Evolutionary conservation across 306 rosid species (phyloP).

Genomic region (Corylus avellana): DNA sequence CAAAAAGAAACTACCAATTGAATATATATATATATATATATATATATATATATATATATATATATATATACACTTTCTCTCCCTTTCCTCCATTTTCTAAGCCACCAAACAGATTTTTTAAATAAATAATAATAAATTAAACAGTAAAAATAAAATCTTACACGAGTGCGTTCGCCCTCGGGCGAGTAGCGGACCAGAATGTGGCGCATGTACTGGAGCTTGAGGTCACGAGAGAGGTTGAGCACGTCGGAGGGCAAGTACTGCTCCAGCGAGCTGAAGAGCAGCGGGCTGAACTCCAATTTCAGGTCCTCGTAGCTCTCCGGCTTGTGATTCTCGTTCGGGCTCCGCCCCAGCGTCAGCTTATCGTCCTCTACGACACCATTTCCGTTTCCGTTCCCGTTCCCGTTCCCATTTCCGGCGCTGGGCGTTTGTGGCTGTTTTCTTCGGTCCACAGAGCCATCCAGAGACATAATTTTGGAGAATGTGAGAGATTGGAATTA

Average conservation of each 20-base stretch:
- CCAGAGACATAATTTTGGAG: slow-evolving; percentile 44
- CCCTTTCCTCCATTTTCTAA: slow-evolving; percentile 11
- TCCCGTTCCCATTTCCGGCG: slow-evolving; percentile 47
- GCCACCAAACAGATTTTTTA: slow-evolving; percentile 14
- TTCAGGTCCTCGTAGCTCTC: slow-evolving; percentile 75
- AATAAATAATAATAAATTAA: not conserved
- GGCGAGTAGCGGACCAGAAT: slow-evolving; percentile 70
- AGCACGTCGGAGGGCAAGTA: slow-evolving; percentile 70
- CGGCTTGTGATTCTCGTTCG: slow-evolving; percentile 66
- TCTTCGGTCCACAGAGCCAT: slow-evolving; percentile 50
- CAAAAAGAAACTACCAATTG: not conserved
- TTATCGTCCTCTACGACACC: slow-evolving; percentile 22
- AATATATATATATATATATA: too few species aligned
- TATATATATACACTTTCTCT: not conserved
- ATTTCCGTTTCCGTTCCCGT: slow-evolving; percentile 34
- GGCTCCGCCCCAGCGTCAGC: slow-evolving; percentile 51
- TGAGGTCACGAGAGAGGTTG: slow-evolving; percentile 56
- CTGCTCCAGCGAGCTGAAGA: slow-evolving; percentile 79
- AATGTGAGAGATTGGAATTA: not conserved
- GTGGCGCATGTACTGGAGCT: slow-evolving; percentile 70
- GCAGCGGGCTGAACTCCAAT: slow-evolving; percentile 71
- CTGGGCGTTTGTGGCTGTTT: slow-evolving; percentile 34
- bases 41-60: too few species aligned
- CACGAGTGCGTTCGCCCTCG: slow-evolving; percentile 73
- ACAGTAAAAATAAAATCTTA: slow-evolving; percentile 7